Evolutionary conservation across 768 basidiomycete species (phyloP), one percentile per base, ranked within the genome.

Genomic region (Lactarius vividus): DNA sequence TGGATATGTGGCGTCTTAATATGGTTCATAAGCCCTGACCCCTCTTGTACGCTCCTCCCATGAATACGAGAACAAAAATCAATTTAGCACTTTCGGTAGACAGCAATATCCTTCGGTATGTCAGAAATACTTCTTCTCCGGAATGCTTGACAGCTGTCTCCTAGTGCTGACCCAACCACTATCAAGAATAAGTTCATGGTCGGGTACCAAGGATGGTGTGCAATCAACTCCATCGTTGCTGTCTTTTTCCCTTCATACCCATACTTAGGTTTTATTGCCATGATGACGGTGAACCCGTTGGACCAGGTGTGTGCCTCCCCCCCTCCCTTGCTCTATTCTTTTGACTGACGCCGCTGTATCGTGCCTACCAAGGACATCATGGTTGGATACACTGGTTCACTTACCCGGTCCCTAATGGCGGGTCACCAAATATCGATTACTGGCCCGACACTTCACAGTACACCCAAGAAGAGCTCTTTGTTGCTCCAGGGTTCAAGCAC

Each of bases 321-420:
- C 42, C 42, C 16, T 46, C 16, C 4, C 26, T 53, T 4, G 26
- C 7, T 11, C 55, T 20, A 23, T 35, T 3, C 37, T 46, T 44
- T 46, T 26, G 18, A 31, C 29, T 28, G 26, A 63, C 40, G 52
- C 13, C 46, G 46, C 26, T 26, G 6, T 16, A 28, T 23, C 37
- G 18, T 56, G 54, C 60, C 20, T 60, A 57, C 40, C 9, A 53
- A 82, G 86, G 84, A 2, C 92, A 92, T 71, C 89, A 92, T 70
- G 92, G 92, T 33, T 94, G 92, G 92, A 79, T 92, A 23, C 92
- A 94, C 71, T 94, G 92, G 92, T 85, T 91, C 73, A 80, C 85
- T 67, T 71, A 78, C n/a, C 89, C 89, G 1, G 79, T 92, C 13
- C 81, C 86, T 2, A 77, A 83, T 31, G 90, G 89, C 18, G 92